phyloP scores from a whole-genome alignment of 208 protist species.

The Herpetomonas muscarum region DNA sequence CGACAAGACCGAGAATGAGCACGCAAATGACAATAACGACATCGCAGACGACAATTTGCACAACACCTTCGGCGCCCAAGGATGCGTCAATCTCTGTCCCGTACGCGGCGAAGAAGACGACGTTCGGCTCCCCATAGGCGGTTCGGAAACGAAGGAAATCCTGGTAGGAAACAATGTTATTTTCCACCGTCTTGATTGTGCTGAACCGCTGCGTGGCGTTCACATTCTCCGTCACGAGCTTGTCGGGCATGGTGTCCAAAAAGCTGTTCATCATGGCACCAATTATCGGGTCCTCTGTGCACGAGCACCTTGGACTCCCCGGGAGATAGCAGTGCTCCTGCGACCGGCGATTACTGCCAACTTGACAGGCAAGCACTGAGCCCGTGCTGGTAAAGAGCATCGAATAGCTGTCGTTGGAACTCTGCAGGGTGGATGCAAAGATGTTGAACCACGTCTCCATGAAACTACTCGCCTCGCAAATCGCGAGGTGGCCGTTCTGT shows the following conservation, averaged over 20 bases:
- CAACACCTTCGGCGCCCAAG: conserved; percentile 22
- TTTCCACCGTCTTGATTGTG: conserved; percentile 11
- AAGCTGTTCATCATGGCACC: conserved; percentile 28
- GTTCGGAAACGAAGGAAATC: conserved; percentile 36
- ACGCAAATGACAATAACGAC: conserved; percentile 49
- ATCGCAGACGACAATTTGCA: conserved; percentile 51
- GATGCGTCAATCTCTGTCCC: conserved; percentile 28
- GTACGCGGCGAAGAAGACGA: conserved; percentile 51
- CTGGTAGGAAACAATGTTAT: conserved; percentile 33
- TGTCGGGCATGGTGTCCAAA: background rate
- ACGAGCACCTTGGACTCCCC: background rate
- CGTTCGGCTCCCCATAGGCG: conserved; percentile 4
- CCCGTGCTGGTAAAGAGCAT: conserved; percentile 31
- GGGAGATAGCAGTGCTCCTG: conserved; percentile 3
- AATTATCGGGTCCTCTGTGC: conserved; percentile 9
- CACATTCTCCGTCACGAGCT: conserved; percentile 5
- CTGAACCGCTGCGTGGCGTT: conserved; percentile 4
- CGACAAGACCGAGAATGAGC: conserved; percentile 38
- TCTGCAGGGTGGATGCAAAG: conserved; percentile 35
- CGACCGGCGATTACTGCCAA: background rate
- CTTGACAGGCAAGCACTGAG: conserved; percentile 18
- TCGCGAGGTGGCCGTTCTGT: conserved; percentile 4
- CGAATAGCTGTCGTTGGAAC: conserved; percentile 29
- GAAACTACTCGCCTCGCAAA: conserved; percentile 26
- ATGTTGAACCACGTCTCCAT: conserved; percentile 33